phyloP scores from a whole-genome alignment of 352 stramenopile species.

The Plasmopara halstedii region DNA sequence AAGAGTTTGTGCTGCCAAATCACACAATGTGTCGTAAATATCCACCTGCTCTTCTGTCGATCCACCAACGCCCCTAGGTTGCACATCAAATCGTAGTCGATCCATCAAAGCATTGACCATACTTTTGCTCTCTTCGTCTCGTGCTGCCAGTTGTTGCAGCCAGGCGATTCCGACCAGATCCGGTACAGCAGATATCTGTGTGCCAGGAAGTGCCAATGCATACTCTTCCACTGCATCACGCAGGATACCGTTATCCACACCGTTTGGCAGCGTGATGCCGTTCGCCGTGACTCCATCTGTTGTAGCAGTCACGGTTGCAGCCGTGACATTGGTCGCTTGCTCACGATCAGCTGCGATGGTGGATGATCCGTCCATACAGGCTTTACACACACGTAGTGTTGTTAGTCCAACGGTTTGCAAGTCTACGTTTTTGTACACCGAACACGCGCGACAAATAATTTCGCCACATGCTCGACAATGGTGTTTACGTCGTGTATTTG shows the following conservation, averaged over 20 bases:
- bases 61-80: constrained; percentile 15
- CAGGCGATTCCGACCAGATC: constrained; percentile 75
- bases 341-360: constrained; percentile 4
- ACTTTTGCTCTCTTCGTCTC: constrained; percentile 58
- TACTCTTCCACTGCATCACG: constrained; percentile 66
- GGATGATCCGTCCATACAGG: constrained; percentile 63
- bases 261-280: constrained; percentile 25
- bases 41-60: constrained; percentile 48
- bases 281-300: constrained; percentile 11
- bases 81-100: constrained; percentile 39
- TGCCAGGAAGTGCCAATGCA: constrained; percentile 51
- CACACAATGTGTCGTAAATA: constrained; percentile 80
- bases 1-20: constrained; percentile 67
- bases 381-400: constrained; percentile 70
- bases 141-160: constrained; percentile 58
- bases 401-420: constrained; percentile 65
- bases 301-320: constrained; percentile 10
- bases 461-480: constrained; percentile 79
- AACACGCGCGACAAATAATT: constrained; percentile 78
- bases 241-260: constrained; percentile 34
- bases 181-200: constrained; percentile 48
- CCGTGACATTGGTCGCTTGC: constrained; percentile 17
- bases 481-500: constrained; percentile 68
- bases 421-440: constrained; percentile 72
- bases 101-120: constrained; percentile 72